Base-by-base conservation (phyloP, 2,329 filamentous ascomycete genomes). In the Fusarium armeniacum region DNA sequence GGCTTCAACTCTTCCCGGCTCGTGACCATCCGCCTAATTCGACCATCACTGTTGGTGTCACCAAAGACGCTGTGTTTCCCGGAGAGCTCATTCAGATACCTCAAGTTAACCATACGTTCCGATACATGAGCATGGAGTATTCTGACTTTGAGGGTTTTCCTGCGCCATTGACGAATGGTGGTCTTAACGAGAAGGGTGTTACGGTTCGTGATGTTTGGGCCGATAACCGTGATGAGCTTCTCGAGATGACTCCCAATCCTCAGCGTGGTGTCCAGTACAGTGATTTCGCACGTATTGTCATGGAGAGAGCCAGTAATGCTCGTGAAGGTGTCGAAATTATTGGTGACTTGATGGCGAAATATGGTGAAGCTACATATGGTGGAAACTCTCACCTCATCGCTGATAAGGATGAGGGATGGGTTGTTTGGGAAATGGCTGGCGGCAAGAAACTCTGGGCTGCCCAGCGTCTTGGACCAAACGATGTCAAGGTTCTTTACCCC, bases 1-100 rank as follows among this genome's bases (percentile, higher is more conserved):
- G 82, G 81, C 80, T 84, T 26, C 79, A 84, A 58, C 74, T 84
- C 33, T 83, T 84, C 47, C 76, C 81, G 1, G 81, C 80, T 2
- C 74, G 71, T 33, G 78, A 83, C 46, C 76, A 84, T 52, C 68
- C 77, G 2, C 43, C 79, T 1, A 83, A 83, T 51, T 79, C 78
- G 1, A 83, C 80, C 0, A 78, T 83, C 52, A 71, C 66, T 15
- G 71, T 73, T 5, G 71, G 71, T 7, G 69, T 73, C 10, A 73
- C 71, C 7, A 41, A 69, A 43, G 69, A 71, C 33, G 71, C 71
- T 1, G 32, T 24, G 11, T 74, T 60, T 13, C 71, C 71, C 0
- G 71, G 71, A 53, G 62, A 74, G 24, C 71, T 73, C 7, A 65
- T 73, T 9, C 49, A 71, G 18, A 73, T 73, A 9, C 71, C 67